Evolutionary conservation across 2,329 filamentous ascomycete species (phyloP).

Genomic region (Scedosporium minutisporum): DNA sequence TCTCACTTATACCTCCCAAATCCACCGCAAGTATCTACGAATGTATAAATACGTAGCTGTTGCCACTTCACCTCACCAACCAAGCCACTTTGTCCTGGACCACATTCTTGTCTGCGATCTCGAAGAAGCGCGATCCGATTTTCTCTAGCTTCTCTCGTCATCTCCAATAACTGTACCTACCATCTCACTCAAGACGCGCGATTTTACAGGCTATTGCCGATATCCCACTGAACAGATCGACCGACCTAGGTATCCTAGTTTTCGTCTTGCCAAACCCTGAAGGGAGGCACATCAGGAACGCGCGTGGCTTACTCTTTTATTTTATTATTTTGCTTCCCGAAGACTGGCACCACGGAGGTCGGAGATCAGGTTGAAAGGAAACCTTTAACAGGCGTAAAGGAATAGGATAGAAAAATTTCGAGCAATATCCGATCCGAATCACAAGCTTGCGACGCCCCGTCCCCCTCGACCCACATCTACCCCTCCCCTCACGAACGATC

Average conservation of each 20-base stretch:
- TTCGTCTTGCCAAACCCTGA: too few relatives aligned
- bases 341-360: too few relatives aligned
- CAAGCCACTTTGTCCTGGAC: not conserved
- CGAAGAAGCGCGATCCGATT: not conserved
- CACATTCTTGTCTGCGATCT: not conserved
- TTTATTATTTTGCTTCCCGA: not conserved
- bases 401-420: not conserved
- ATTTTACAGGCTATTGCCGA: not conserved
- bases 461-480: not conserved
- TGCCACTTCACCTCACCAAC: not conserved
- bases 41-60: constrained; percentile 5
- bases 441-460: not conserved
- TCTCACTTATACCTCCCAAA: constrained; percentile 4
- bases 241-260: too few relatives aligned
- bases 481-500: not conserved
- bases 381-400: not conserved
- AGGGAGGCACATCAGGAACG: too few relatives aligned
- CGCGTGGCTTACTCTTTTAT: too few relatives aligned
- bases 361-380: too few relatives aligned
- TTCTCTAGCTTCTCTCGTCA: not conserved
- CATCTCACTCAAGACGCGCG: not conserved
- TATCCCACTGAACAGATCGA: not conserved
- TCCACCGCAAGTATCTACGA: not conserved
- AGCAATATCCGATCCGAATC: not conserved
- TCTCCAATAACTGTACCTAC: not conserved